Evolutionary conservation across 257 asterid genomes (phyloP), one percentile per base, ranked within the genome.

Genomic region (Striga asiatica): DNA sequence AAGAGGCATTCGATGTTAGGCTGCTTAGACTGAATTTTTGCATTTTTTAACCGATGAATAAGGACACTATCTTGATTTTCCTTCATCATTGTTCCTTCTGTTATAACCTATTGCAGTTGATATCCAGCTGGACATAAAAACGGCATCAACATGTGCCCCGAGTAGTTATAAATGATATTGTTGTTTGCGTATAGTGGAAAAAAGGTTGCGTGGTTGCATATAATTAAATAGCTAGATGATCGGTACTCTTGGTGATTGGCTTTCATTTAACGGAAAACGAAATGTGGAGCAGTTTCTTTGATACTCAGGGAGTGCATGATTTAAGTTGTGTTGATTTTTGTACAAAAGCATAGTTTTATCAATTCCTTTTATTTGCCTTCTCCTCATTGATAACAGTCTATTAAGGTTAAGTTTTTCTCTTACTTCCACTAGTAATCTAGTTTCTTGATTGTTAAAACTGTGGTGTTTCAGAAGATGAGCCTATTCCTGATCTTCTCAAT

Each of bases 391-490:
- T 10, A 14, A 6, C 35, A 10, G 24, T 25, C 14, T 6, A 23
- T 23, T 35, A 10, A 21, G 17, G 17, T 34, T 61, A 14, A 0
- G 28, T 56, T 61, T 28, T 42, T 1, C 45, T 1, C 17, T 61
- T 56, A 17, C 41, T 11, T 21, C 35, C 57, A 16, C 16, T 48
- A 5, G n/a, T n/a, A n/a, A 12, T 31, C 43, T 54, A 50, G 22
- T 28, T 17, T 56, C n/a, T n/a, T 50, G 45, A 27, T 63, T 19
- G 24, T 53, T 41, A 64, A 16, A 12, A 42, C 8, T 28, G 19
- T 65, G 23, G 38, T 47, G 45, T 64, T 76, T 66, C 82, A 91
- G 98, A 91, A 72, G 96, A 86, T 25, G 92, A 76, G 66, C 71
- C 76, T 52, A 45, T 80, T 66, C 82, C 73, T 1, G 80, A 74